These are phyloP conservation scores for Mycena rosella DNA, from an alignment of 768 basidiomycete species.

Conservation along the genomic window DNA sequence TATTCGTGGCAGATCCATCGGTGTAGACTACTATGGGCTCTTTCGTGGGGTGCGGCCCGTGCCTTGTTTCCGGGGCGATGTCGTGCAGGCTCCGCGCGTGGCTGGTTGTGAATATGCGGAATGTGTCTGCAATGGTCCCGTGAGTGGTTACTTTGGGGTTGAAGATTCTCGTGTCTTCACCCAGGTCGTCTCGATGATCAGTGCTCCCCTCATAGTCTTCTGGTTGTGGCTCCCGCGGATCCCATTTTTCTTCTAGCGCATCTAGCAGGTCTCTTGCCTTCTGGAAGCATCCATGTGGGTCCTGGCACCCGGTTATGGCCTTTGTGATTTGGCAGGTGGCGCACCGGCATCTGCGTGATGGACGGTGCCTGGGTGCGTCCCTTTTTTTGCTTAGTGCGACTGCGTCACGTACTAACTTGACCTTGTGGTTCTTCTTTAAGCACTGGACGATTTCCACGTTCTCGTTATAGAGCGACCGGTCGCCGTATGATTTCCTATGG, in stretches of 20 bases:
- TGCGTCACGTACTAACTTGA: background rate
- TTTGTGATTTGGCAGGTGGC: background rate
- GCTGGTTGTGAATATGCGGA: too few species aligned
- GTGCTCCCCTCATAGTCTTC: background rate
- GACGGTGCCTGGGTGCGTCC: background rate
- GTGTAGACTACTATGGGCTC: too few species aligned
- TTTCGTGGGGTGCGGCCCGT: too few species aligned
- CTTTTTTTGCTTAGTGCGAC: background rate
- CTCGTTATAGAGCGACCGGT: background rate
- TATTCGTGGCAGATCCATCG: too few species aligned
- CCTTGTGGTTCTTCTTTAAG: background rate
- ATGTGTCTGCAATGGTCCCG: too few species aligned
- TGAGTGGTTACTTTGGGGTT: background rate
- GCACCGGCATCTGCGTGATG: background rate
- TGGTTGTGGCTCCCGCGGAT: background rate
- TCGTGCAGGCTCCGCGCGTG: too few species aligned
- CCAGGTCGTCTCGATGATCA: background rate
- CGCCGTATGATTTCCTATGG: background rate
- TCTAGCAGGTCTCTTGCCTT: background rate
- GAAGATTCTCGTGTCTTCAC: background rate
- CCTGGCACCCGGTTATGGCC: background rate
- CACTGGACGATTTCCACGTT: background rate
- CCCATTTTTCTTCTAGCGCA: too few species aligned
- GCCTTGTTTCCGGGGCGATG: too few species aligned
- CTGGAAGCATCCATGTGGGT: background rate